Evolutionary conservation across 352 stramenopile genomes (phyloP).

Genomic region (Pythium oligandrum): DNA sequence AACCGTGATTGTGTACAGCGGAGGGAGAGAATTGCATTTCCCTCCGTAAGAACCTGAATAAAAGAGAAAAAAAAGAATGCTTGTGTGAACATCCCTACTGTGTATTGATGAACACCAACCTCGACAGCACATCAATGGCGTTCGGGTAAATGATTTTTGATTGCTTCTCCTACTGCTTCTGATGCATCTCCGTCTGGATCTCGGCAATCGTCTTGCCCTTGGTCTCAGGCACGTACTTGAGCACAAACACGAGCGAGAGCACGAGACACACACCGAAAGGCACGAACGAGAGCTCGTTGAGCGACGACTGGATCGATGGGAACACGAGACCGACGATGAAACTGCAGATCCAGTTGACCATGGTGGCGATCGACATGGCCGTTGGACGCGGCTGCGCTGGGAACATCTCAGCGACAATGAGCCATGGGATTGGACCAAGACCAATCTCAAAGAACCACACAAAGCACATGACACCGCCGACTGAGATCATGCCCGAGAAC

Average conservation of each 20-base stretch:
- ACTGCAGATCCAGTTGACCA: slow-evolving; percentile 93
- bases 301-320: slow-evolving; percentile 69
- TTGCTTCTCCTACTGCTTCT: slow-evolving; percentile 16
- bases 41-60: too few relatives aligned
- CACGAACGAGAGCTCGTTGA: slow-evolving; percentile 76
- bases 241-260: slow-evolving; percentile 47
- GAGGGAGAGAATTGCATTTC: too few relatives aligned
- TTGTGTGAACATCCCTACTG: too few relatives aligned
- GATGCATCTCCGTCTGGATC: slow-evolving; percentile 31
- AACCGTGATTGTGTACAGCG: too few relatives aligned
- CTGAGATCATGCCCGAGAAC: slow-evolving; percentile 36
- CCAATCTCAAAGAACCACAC: slow-evolving; percentile 49
- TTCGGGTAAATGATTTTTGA: too few relatives aligned
- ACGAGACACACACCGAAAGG: slow-evolving; percentile 78
- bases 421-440: slow-evolving; percentile 87
- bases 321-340: slow-evolving; percentile 91
- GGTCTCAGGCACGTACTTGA: slow-evolving; percentile 77
- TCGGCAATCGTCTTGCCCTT: slow-evolving; percentile 51
- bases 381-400: slow-evolving; percentile 80
- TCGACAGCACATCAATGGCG: too few relatives aligned
- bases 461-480: slow-evolving; percentile 43
- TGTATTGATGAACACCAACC: too few relatives aligned
- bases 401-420: slow-evolving; percentile 93
- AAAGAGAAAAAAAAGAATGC: too few relatives aligned
- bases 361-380: slow-evolving; percentile 74